These are phyloP conservation scores for Aspergillus intermedius DNA, from an alignment of 2,329 filamentous ascomycete species.

Conservation along the genomic window DNA sequence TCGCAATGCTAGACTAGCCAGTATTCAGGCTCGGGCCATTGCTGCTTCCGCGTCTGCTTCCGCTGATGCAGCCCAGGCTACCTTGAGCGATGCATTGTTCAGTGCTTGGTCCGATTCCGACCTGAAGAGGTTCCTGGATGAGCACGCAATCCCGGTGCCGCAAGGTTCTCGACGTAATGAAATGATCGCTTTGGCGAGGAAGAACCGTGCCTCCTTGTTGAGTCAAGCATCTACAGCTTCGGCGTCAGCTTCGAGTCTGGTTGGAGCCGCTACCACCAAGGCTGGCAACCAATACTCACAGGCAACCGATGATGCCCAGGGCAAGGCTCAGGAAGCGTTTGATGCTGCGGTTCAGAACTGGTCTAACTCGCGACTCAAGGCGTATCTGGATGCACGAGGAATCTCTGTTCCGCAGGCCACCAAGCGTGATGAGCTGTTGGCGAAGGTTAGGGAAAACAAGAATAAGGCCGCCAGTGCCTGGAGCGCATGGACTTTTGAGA, in stretches of 20 bases:
- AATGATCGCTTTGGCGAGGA: slow-evolving; percentile 79
- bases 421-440: slow-evolving; percentile 66
- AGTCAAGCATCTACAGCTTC: slow-evolving; percentile 49
- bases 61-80: slow-evolving; percentile 63
- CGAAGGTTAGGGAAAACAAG: slow-evolving; percentile 64
- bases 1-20: slow-evolving; percentile 78
- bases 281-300: slow-evolving; percentile 70
- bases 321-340: slow-evolving; percentile 62
- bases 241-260: slow-evolving; percentile 38
- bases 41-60: slow-evolving; percentile 56
- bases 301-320: slow-evolving; percentile 62
- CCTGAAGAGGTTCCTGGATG: slow-evolving; percentile 88
- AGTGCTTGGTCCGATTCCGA: slow-evolving; percentile 84
- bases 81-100: slow-evolving; percentile 74
- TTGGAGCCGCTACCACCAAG: slow-evolving; percentile 66
- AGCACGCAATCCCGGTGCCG: slow-evolving; percentile 81
- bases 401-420: slow-evolving; percentile 66
- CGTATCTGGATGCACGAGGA: slow-evolving; percentile 69
- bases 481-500: slow-evolving; percentile 73
- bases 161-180: slow-evolving; percentile 90
- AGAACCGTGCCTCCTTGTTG: slow-evolving; percentile 64
- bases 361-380: slow-evolving; percentile 72
- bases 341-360: slow-evolving; percentile 56
- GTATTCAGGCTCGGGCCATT: slow-evolving; percentile 59
- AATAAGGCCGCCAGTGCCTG: slow-evolving; percentile 64